A percentile compares a stretch with the other conserved stretches of the same genome.
Conservation (phyloP, 73 alveolate genomes). For the Paramecium caudatum region DNA sequence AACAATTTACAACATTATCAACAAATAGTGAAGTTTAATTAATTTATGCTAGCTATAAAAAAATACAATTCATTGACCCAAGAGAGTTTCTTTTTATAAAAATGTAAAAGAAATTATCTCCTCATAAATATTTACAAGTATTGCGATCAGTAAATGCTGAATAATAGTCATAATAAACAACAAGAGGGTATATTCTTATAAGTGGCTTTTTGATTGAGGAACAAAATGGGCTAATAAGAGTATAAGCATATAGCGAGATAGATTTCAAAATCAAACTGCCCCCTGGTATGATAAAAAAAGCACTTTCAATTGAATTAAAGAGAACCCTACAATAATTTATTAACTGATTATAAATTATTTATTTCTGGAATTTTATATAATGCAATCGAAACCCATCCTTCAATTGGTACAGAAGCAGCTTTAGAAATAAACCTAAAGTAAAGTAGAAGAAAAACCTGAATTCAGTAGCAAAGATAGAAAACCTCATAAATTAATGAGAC, state of each 20-base stretch:
- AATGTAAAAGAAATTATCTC: not conserved
- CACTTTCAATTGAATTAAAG: not conserved
- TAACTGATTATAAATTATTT: not conserved
- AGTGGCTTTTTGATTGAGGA: not conserved
- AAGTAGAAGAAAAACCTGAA: not conserved
- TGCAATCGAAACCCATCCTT: conserved; percentile 7
- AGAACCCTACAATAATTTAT: not conserved
- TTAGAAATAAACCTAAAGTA: not conserved
- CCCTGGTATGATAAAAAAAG: conserved; percentile 60
- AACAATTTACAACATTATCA: not conserved
- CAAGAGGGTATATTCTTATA: not conserved
- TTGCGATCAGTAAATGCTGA: not conserved
- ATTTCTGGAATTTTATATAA: not conserved
- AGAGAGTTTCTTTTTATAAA: conserved; percentile 30
- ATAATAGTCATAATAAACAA: not conserved
- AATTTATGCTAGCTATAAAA: conserved; percentile 14
- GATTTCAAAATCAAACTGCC: conserved; percentile 3
- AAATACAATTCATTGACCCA: not conserved
- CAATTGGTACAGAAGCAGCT: conserved; percentile 2
- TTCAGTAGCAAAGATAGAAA: not conserved
- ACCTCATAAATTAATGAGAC: conserved; percentile 25
- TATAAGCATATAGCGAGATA: not conserved
- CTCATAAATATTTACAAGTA: not conserved
- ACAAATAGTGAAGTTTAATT: not conserved
- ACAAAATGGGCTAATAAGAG: not conserved